These are phyloP conservation scores for Articulospora tetracladia DNA, from an alignment of 495 filamentous ascomycete genomes.

Conservation along the genomic window DNA sequence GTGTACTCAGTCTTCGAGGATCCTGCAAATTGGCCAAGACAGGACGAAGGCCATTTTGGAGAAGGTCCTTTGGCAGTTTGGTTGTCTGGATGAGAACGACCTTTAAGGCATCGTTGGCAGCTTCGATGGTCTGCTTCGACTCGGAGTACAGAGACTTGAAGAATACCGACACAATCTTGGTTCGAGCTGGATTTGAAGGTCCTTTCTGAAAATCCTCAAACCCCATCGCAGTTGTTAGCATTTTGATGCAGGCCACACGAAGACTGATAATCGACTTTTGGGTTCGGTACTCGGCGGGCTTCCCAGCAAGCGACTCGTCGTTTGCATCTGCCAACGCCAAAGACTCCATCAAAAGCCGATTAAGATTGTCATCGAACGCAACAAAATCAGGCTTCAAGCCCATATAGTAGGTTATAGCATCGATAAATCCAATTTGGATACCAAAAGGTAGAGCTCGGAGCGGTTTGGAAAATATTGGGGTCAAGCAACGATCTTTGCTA, in stretches of 20 bases:
- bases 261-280: slow-evolving; percentile 87
- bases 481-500: slow-evolving; percentile 79
- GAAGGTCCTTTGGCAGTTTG: slow-evolving; percentile 90
- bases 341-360: slow-evolving; percentile 86
- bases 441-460: slow-evolving; percentile 86
- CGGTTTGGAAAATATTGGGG: slow-evolving; percentile 91
- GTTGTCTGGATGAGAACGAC: slow-evolving; percentile 81
- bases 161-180: slow-evolving; percentile 88
- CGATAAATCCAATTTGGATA: slow-evolving; percentile 95
- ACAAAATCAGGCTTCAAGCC: slow-evolving; percentile 81
- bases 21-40: slow-evolving; percentile 96
- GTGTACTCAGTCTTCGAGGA: slow-evolving; percentile 82
- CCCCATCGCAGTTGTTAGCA: slow-evolving; percentile 86
- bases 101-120: slow-evolving; percentile 83
- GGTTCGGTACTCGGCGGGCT: slow-evolving; percentile 84
- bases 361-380: slow-evolving; percentile 84
- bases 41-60: slow-evolving; percentile 90
- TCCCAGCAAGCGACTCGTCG: slow-evolving; percentile 80
- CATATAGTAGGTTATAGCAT: slow-evolving; percentile 92
- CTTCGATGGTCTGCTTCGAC: slow-evolving; percentile 86
- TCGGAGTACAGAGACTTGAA: slow-evolving; percentile 96
- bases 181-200: slow-evolving; percentile 67
- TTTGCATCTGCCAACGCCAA: slow-evolving; percentile 89
- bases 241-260: slow-evolving; percentile 88
- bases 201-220: slow-evolving; percentile 81